These are phyloP conservation scores for Lipomyces chichibuensis DNA, from an alignment of 805 yeast species.

Conservation along the genomic window DNA sequence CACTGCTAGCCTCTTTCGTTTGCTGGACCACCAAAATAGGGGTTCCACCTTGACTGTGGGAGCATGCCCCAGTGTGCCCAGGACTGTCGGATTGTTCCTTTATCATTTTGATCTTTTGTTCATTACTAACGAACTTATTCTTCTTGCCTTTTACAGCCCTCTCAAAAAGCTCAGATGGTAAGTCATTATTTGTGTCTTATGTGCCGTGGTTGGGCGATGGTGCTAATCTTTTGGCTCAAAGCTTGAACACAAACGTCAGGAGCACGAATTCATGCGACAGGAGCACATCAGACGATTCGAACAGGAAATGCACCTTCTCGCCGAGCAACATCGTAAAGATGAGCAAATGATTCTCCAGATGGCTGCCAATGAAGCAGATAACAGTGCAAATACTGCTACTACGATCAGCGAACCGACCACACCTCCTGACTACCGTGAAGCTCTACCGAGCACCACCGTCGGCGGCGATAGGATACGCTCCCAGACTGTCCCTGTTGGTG, in stretches of 20 bases:
- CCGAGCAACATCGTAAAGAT: slow-evolving; percentile 38
- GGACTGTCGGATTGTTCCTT: neutral
- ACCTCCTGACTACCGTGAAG: slow-evolving; percentile 38
- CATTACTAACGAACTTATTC: neutral
- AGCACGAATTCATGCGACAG: slow-evolving; percentile 35
- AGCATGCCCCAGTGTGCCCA: neutral
- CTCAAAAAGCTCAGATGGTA: slow-evolving; percentile 20
- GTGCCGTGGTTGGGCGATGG: neutral
- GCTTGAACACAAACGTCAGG: slow-evolving; percentile 39
- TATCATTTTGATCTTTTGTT: neutral
- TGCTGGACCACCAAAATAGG: too few species aligned
- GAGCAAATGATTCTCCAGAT: slow-evolving; percentile 38
- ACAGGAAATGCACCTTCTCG: slow-evolving; percentile 38
- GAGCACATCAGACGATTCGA: slow-evolving; percentile 38
- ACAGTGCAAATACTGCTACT: slow-evolving; percentile 31
- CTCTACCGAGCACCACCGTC: slow-evolving; percentile 13
- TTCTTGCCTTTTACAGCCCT: slow-evolving; percentile 8
- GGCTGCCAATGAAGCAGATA: slow-evolving; percentile 33
- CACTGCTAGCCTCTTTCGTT: neutral
- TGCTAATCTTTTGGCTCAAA: slow-evolving; percentile 9
- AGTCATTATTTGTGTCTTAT: neutral
- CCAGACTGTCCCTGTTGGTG: slow-evolving; percentile 34
- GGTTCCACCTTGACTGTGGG: neutral
- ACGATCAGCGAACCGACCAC: slow-evolving; percentile 37
- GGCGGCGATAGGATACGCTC: slow-evolving; percentile 33